A percentile compares a stretch with the other conserved stretches of the same genome.
phyloP scores from a whole-genome alignment of 768 basidiomycete species.

The Termitomyces sp. region DNA sequence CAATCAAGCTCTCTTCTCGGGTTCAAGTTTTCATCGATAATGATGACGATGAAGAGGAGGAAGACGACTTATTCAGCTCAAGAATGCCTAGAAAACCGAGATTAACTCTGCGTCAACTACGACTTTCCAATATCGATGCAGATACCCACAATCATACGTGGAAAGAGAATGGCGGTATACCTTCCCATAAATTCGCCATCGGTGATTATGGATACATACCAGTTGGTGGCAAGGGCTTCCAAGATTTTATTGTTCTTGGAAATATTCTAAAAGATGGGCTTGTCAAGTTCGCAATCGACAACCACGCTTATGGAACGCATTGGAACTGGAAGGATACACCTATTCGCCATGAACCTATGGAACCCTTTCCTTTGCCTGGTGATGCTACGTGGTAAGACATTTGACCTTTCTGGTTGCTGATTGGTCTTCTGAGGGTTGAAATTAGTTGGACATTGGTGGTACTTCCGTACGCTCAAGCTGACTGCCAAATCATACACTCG shows the following conservation, averaged over 20 bases:
- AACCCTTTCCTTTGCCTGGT: slow-evolving; percentile 30
- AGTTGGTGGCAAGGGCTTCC: slow-evolving; percentile 26
- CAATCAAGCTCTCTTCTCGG: slow-evolving; percentile 25
- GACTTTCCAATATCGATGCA: slow-evolving; percentile 32
- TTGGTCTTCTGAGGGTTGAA: neutral
- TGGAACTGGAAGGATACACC: slow-evolving; percentile 36
- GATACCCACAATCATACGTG: slow-evolving; percentile 35
- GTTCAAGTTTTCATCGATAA: slow-evolving; percentile 26
- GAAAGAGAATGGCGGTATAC: slow-evolving; percentile 34
- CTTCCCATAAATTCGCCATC: slow-evolving; percentile 34
- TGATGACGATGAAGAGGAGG: slow-evolving; percentile 13
- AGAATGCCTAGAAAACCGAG: slow-evolving; percentile 12
- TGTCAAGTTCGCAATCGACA: slow-evolving; percentile 18
- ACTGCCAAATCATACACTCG: slow-evolving; percentile 34
- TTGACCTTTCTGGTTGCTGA: neutral
- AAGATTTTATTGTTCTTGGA: slow-evolving; percentile 32
- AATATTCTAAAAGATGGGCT: slow-evolving; percentile 33
- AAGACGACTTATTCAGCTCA: slow-evolving; percentile 22
- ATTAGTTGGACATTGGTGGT: slow-evolving; percentile 43
- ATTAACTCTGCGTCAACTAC: slow-evolving; percentile 33
- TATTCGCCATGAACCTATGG: slow-evolving; percentile 24
- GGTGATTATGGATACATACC: slow-evolving; percentile 47
- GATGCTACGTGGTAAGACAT: slow-evolving; percentile 27
- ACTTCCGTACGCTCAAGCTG: slow-evolving; percentile 30
- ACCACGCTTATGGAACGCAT: slow-evolving; percentile 24